Percentiles rank a stretch among this genome's conserved stretches.
These are phyloP conservation scores for Mucor piriformis DNA, from an alignment of 371 early-diverging fungal species.

Conservation along the genomic window DNA sequence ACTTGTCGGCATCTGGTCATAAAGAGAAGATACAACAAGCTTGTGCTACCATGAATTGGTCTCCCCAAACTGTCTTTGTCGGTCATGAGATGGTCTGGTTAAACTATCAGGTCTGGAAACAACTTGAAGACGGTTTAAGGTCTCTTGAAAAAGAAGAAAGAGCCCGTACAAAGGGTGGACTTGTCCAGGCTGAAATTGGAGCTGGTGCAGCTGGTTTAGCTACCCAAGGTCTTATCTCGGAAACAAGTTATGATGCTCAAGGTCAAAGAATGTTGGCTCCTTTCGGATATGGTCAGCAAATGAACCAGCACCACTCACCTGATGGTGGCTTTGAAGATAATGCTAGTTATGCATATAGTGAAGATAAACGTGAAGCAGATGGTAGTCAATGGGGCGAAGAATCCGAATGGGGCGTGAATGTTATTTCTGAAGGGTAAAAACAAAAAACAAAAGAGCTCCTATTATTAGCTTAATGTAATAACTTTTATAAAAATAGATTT, in stretches of 20 bases:
- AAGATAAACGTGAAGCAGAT: conserved; percentile 34
- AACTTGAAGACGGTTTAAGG: conserved; percentile 74
- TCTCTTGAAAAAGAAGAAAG: conserved; percentile 66
- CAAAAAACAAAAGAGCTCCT: neutral
- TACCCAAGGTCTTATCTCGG: neutral
- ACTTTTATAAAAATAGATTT: conserved; percentile 22
- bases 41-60: conserved; percentile 38
- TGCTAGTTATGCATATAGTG: conserved; percentile 33
- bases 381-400: conserved; percentile 46
- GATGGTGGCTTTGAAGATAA: conserved; percentile 1
- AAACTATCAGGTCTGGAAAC: conserved; percentile 68
- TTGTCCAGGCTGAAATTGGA: neutral
- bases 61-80: conserved; percentile 21
- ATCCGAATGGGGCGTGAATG: conserved; percentile 43
- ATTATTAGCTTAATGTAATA: neutral
- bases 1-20: conserved; percentile 24
- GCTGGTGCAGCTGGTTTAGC: neutral
- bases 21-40: conserved; percentile 32
- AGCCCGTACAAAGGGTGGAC: conserved; percentile 37
- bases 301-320: conserved; percentile 8
- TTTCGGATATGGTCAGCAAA: neutral
- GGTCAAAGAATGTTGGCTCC: no score
- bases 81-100: conserved; percentile 66
- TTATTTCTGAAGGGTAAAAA: conserved; percentile 38
- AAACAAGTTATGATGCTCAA: neutral